Conservation (phyloP, 179 eudicot species). For the Beta macrorhiza region DNA sequence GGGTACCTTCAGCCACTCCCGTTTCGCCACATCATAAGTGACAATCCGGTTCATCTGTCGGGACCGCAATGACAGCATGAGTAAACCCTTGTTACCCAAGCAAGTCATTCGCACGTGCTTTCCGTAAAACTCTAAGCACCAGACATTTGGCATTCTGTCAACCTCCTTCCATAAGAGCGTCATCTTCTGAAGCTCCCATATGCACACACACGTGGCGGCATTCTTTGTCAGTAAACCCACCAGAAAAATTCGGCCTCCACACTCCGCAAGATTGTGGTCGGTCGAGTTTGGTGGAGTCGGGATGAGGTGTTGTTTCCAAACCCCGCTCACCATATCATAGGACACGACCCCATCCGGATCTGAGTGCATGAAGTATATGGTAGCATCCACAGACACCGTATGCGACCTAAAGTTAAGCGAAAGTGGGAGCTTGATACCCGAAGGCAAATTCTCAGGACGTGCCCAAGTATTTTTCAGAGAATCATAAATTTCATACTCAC, state of each 20-base stretch:
- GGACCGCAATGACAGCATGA: conserved; percentile 81
- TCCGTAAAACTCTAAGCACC: conserved; percentile 97
- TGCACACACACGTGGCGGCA: conserved; percentile 86
- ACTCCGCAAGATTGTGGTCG: conserved; percentile 72
- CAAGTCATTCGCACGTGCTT: conserved; percentile 89
- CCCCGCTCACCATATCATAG: conserved; percentile 52
- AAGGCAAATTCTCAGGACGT: conserved; percentile 53
- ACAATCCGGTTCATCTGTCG: conserved; percentile 75
- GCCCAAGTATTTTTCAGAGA: conserved; percentile 65
- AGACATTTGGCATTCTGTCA: conserved; percentile 99
- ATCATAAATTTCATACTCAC: conserved; percentile 74
- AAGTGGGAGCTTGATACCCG: conserved; percentile 60
- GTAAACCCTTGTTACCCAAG: conserved; percentile 86
- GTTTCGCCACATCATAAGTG: conserved; percentile 54
- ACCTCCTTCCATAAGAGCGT: conserved; percentile 99
- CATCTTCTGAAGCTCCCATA: conserved; percentile 98
- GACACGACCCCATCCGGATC: conserved; percentile 87
- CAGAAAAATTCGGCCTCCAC: conserved; percentile 68
- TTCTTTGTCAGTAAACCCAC: conserved; percentile 81
- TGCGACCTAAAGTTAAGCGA: conserved; percentile 72
- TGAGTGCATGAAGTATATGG: conserved; percentile 64
- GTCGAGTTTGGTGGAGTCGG: conserved; percentile 65
- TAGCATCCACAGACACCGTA: conserved; percentile 48
- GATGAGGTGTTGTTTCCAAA: conserved; percentile 67
- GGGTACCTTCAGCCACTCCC: conserved; percentile 84